These are phyloP conservation scores for Leccinum truebloodii DNA, from an alignment of 768 basidiomycete genomes.

Conservation along the genomic window DNA sequence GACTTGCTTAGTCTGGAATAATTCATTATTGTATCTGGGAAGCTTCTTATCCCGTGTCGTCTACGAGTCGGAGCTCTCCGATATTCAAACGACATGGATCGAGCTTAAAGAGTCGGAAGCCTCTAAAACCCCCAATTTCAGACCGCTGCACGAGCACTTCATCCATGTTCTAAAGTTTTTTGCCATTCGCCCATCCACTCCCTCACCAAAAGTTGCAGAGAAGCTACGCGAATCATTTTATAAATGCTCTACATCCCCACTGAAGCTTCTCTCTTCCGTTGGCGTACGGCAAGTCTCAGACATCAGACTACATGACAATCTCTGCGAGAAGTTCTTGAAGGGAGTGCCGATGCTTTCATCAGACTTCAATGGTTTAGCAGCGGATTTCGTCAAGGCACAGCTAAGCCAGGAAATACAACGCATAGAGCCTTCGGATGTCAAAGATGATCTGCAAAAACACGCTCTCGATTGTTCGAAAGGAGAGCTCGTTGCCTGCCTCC, in stretches of 20 bases:
- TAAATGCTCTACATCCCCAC: background rate
- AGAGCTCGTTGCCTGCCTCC: slow-evolving; percentile 8
- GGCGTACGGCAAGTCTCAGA: background rate
- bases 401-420: slow-evolving; percentile 3
- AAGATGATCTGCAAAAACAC: background rate
- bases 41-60: background rate
- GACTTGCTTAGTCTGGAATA: background rate
- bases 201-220: background rate
- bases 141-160: background rate
- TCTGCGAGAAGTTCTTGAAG: slow-evolving; percentile 42
- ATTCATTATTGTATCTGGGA: background rate
- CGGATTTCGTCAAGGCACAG: slow-evolving; percentile 42
- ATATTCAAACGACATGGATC: background rate
- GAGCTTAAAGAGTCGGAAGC: too few relatives aligned
- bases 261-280: background rate
- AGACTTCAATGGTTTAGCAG: slow-evolving; percentile 51
- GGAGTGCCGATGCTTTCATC: slow-evolving; percentile 70
- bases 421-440: background rate
- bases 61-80: background rate
- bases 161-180: background rate
- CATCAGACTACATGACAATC: background rate
- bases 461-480: slow-evolving; percentile 3
- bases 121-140: too few relatives aligned
- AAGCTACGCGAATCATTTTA: background rate
- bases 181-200: background rate